Conservation (phyloP, 2,329 filamentous ascomycete genomes). For the Alternaria solani region DNA sequence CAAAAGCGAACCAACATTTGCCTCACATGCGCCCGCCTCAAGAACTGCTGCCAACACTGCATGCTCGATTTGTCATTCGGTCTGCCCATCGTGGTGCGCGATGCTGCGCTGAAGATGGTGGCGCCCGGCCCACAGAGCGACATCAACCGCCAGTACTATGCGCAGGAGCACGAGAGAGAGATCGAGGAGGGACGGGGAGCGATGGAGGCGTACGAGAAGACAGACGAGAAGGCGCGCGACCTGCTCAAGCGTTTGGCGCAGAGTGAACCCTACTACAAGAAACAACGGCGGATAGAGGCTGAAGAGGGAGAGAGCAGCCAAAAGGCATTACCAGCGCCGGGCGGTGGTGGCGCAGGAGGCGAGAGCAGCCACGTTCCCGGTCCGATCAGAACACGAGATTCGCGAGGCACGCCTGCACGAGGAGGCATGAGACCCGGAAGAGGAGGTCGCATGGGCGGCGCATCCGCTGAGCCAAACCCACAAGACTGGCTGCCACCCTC, state of each 20-base stretch:
- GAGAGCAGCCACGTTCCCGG: slow-evolving; percentile 62
- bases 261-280: slow-evolving; percentile 95
- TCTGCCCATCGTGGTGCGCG: slow-evolving; percentile 90
- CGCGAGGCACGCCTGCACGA: slow-evolving; percentile 49
- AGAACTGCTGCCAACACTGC: slow-evolving; percentile 99
- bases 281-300: slow-evolving; percentile 76
- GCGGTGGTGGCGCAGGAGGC: slow-evolving; percentile 39
- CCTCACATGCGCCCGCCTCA: slow-evolving; percentile 92
- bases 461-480: slow-evolving; percentile 79
- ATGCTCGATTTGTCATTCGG: slow-evolving; percentile 98
- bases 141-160: slow-evolving; percentile 97
- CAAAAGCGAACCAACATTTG: slow-evolving; percentile 96
- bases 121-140: slow-evolving; percentile 90
- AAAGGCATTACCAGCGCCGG: slow-evolving; percentile 54
- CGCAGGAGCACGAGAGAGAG: slow-evolving; percentile 94
- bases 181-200: slow-evolving; percentile 86
- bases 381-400: slow-evolving; percentile 78
- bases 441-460: slow-evolving; percentile 60
- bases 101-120: slow-evolving; percentile 97
- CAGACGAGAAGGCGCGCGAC: slow-evolving; percentile 94
- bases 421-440: slow-evolving; percentile 51
- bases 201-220: slow-evolving; percentile 92
- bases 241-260: slow-evolving; percentile 83
- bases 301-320: slow-evolving; percentile 55
- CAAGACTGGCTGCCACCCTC: slow-evolving; percentile 86